These are phyloP conservation scores for Picea glauca DNA, from an alignment of 75 land plant genomes.

Conservation along the genomic window DNA sequence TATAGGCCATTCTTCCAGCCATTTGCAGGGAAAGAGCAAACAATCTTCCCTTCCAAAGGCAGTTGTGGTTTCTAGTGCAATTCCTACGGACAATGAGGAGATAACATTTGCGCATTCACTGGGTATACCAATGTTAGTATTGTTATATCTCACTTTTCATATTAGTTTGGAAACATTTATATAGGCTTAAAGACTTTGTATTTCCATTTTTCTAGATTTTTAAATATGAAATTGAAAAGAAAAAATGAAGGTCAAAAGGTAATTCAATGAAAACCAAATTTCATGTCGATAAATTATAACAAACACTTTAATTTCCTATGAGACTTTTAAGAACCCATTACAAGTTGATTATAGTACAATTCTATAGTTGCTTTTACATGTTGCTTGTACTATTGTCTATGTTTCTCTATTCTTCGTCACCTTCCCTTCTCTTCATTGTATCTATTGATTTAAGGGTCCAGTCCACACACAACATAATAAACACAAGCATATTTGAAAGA, in stretches of 20 bases:
- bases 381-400: background rate
- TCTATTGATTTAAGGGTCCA: too few species aligned
- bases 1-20: conserved; percentile 36
- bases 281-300: background rate
- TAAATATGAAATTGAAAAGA: background rate
- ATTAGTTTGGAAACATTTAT: background rate
- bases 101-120: conserved; percentile 32
- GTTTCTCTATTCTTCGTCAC: background rate
- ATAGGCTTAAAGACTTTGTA: background rate
- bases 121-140: conserved; percentile 45
- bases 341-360: background rate
- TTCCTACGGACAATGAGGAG: conserved; percentile 55
- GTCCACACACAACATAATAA: too few species aligned
- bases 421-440: background rate
- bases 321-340: background rate
- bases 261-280: background rate
- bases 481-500: too few species aligned
- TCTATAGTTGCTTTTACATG: background rate
- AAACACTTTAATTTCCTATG: background rate
- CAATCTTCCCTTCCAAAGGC: conserved; percentile 29
- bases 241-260: background rate
- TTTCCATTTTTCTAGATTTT: background rate
- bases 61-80: conserved; percentile 61
- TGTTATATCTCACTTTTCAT: background rate
- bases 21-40: conserved; percentile 12